Base-by-base conservation (phyloP, 768 basidiomycete species). In the Russula earlei region DNA sequence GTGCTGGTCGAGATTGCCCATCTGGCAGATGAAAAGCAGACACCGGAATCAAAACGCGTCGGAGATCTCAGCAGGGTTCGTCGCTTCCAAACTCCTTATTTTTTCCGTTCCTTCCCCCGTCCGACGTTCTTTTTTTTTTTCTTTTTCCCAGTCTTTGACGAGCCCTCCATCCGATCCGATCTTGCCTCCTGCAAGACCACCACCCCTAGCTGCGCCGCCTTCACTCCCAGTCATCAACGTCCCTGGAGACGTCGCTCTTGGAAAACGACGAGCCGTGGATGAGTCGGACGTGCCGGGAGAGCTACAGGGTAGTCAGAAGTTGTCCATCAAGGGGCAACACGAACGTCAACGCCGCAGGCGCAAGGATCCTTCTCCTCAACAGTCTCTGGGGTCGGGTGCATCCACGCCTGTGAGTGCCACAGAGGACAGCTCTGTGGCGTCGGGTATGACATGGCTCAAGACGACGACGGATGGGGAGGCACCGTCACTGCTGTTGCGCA, bases 1-100 rank as follows among this genome's bases (percentile, higher is more conserved):
- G 36, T 43, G 51, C 34, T 62, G 27, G 55, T 46, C 11, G 53
- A 62, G 17, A 51, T 60, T 45, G 12, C 42, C 7, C 51, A 27
- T 34, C 36, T 56, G 12, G 54, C 53, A 9, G 50, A 51, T 17
- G 48, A 62, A 40, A 55, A 47, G 25, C 31, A 36, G 29, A 37
- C 31, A 15, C 54, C 52, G 5, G 45, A 56, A 19, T 48, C 50
- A 9, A 52, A 55, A 25, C 48, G 48, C 12, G 55, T 56, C 44
- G 62, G 50, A 51, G 55, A 52, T 42, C 52, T 63, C 43, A 63
- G 55, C 42, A 63, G 58, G 55, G 63, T 63, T 49, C 29, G 63
- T 49, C 29, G 63, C 48, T 37, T 51, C 38, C 31, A 36, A 36
- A 20, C 34, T 43, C 42, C 27, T 58, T 53, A 6, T 33, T 4